Evolutionary conservation across 2,329 filamentous ascomycete species (phyloP), one percentile per base, ranked within the genome.

Genomic region (Talaromyces marneffei): DNA sequence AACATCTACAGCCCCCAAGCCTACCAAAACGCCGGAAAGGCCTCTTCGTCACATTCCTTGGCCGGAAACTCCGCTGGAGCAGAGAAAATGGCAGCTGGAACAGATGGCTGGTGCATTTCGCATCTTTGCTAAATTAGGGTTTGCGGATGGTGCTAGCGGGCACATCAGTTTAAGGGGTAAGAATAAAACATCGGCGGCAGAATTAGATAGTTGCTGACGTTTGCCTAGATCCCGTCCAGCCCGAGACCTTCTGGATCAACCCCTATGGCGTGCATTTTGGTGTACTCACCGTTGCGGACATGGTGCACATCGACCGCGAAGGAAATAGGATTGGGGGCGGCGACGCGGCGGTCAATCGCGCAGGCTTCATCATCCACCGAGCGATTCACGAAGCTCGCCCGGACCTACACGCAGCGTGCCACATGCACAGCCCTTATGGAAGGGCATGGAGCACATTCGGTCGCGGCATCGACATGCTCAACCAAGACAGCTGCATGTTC

Each of bases 281-380:
- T 18, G 63, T 75, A 8, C 72, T 82, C 33, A 79, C 71, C 54
- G 75, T 74, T n/a, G 76, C 72, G 4, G 79, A 82, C 64, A 71
- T 82, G 48, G 78, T 82, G 33, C 72, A 71, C 9, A 76, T 82
- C 4, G 71, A 79, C 62, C 71, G 78, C 44, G 57, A 73, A 10
- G 79, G 79, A 10, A 66, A 77, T 39, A 71, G 77, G 20, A 71
- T 80, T 40, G 76, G 74, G 29, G 78, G 77, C 8, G 75, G 74
- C 23, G 68, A 72, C 25, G 66, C 72, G 14, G 65, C 74, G 8
- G 70, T 80, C 39, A 80, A 81, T 63, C 73, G 73, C 0, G 78
- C 79, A 0, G 79, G 76, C 0, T 80, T 78, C 65, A 77, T 77
- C 68, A 81, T 81, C 54, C 79, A 81, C 65, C 67, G 73, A 59